Evolutionary conservation across 2,329 filamentous ascomycete genomes (phyloP).

Genomic region (Penicillium vulpinum): DNA sequence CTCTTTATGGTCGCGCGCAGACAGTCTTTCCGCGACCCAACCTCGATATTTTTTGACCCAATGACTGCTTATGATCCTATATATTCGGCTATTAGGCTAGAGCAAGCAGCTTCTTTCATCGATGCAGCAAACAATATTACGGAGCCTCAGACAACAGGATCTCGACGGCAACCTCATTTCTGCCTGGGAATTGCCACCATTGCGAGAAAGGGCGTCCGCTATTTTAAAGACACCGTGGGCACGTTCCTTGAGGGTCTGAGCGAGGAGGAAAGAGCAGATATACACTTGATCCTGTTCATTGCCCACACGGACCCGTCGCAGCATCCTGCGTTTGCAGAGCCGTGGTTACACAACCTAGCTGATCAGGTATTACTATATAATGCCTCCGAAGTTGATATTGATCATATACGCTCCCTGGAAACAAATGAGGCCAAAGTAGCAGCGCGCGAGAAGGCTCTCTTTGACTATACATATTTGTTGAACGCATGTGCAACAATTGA

Average conservation of each 20-base stretch:
- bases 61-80: not conserved
- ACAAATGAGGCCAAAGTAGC: not conserved
- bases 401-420: not conserved
- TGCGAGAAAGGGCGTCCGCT: not conserved
- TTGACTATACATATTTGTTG: not conserved
- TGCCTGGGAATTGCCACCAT: not conserved
- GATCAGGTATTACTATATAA: not conserved
- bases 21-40: not conserved
- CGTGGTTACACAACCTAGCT: not conserved
- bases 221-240: not conserved
- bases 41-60: not conserved
- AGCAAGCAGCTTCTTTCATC: not conserved
- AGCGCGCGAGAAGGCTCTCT: not conserved
- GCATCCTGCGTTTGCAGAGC: not conserved
- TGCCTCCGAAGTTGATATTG: not conserved
- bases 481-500: not conserved
- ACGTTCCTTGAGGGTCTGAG: not conserved
- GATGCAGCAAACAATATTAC: not conserved
- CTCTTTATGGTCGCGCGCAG: not conserved
- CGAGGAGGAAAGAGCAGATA: not conserved
- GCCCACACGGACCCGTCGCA: not conserved
- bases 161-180: not conserved
- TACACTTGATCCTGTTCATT: not conserved
- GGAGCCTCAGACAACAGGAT: not conserved
- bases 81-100: not conserved